Evolutionary conservation across 2,329 filamentous ascomycete species (phyloP).

Genomic region (Amauroascus niger): DNA sequence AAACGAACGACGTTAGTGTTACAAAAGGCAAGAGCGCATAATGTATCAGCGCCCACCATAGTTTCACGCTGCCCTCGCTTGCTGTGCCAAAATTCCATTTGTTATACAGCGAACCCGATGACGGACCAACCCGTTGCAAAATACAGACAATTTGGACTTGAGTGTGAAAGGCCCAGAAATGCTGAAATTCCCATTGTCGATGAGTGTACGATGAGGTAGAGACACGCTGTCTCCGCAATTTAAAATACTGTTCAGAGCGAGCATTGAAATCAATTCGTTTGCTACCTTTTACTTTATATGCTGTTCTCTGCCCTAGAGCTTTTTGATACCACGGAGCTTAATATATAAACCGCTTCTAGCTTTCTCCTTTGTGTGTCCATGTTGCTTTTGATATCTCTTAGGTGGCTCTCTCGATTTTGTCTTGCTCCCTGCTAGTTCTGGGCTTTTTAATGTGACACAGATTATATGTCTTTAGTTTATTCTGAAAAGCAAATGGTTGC

Average conservation of each 20-base stretch:
- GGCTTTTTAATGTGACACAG: no score
- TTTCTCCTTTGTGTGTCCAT: not conserved
- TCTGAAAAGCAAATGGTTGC: no score
- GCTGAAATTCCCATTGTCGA: not conserved
- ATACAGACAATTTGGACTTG: not conserved
- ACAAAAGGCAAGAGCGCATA: not conserved
- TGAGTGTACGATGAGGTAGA: not conserved
- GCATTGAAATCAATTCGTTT: not conserved
- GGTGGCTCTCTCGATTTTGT: no score
- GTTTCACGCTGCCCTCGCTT: no score
- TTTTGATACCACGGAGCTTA: not conserved
- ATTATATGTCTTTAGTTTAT: no score
- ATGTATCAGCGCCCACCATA: no score
- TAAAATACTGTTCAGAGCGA: not conserved
- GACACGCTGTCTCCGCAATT: not conserved
- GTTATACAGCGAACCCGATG: no score
- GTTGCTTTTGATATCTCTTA: not conserved
- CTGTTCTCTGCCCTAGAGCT: not conserved
- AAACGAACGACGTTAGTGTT: not conserved
- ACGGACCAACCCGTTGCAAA: not conserved
- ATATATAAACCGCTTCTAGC: not conserved
- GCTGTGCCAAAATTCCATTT: not conserved
- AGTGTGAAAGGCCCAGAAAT: not conserved
- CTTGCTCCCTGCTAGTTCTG: no score
- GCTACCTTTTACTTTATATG: not conserved